Percentiles rank a stretch among this genome's conserved stretches.
These are phyloP conservation scores for Croton laevigatus DNA, from an alignment of 441 rosid species.

Conservation along the genomic window DNA sequence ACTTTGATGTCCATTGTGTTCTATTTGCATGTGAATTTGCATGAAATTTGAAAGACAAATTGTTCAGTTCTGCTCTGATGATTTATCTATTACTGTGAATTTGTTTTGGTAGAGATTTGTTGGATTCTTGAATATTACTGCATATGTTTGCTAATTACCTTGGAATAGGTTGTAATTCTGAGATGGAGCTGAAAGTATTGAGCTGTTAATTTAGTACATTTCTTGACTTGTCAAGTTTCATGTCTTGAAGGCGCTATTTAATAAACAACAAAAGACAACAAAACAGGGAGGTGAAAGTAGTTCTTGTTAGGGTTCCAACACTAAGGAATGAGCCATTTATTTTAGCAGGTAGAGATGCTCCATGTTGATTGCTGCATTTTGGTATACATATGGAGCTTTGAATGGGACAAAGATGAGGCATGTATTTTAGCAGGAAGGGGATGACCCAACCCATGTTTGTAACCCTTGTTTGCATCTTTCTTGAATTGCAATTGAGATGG, in stretches of 20 bases:
- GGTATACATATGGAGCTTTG: background rate
- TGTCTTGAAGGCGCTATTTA: background rate
- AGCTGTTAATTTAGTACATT: too few relatives aligned
- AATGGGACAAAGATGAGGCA: too few relatives aligned
- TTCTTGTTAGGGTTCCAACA: too few relatives aligned
- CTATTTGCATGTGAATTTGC: slow-evolving; percentile 21
- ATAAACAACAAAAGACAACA: background rate
- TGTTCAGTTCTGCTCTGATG: background rate
- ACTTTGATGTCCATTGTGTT: slow-evolving; percentile 6
- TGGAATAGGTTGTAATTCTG: background rate
- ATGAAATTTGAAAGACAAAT: slow-evolving; percentile 10
- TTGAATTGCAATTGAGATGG: background rate
- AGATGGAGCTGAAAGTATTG: background rate
- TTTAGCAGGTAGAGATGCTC: too few relatives aligned
- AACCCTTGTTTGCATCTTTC: background rate
- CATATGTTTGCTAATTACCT: background rate
- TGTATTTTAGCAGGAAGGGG: too few relatives aligned
- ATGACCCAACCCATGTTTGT: too few relatives aligned
- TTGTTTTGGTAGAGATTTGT: slow-evolving; percentile 13
- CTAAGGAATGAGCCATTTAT: too few relatives aligned
- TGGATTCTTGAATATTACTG: background rate
- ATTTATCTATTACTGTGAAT: slow-evolving; percentile 13
- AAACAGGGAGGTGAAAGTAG: background rate
- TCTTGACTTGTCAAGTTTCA: background rate
- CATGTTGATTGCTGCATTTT: background rate